Base-by-base conservation (phyloP, 225 moss, liverwort and hornwort species). In the Physcomitrium patens region DNA sequence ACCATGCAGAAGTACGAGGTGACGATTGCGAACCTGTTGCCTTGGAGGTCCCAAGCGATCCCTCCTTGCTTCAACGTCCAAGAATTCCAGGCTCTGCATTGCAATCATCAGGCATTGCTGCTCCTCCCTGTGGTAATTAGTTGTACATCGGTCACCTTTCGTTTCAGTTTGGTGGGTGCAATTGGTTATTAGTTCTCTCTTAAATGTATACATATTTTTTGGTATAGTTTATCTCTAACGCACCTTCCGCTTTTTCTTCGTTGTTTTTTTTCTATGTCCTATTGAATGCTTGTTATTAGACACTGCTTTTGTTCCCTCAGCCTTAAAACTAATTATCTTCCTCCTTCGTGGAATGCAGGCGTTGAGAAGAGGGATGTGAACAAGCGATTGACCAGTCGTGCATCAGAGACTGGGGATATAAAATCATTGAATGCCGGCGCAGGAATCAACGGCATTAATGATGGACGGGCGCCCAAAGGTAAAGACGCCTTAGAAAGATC, bases 61-160 rank as follows among this genome's bases (percentile, higher is more conserved):
- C 23, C 28, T 19, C 47, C 41, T 56, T 19, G 46, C 47, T 56
- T 57, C 75, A 66, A 67, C 75, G 57, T 58, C 56, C 75, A 31
- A 75, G 67, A 58, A 78, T 28, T 65, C 37, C 63, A 37, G 52
- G 65, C 65, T 58, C 72, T 27, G 19, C 55, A 10, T 56, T 65
- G 70, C 78, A 63, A 71, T 49, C 41, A 61, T 37, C 66, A 59
- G 78, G 72, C n/a, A 77, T 70, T 31, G 68, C 51, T 68, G 51
- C 76, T 72, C 71, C 47, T 20, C 28, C 55, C 19, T 10, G 13
- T 70, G 52, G 53, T 14, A 45, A 69, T 20, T 64, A 17, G 53
- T 63, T 1, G 24, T 57, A 53, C 12, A 55, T 45, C 45, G 44
- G 42, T 66, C 57, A 46, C 46, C 28, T 57, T 75, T 58, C 47